Conservation (phyloP, 2,329 filamentous ascomycete species). For the Myotisia sp. region DNA sequence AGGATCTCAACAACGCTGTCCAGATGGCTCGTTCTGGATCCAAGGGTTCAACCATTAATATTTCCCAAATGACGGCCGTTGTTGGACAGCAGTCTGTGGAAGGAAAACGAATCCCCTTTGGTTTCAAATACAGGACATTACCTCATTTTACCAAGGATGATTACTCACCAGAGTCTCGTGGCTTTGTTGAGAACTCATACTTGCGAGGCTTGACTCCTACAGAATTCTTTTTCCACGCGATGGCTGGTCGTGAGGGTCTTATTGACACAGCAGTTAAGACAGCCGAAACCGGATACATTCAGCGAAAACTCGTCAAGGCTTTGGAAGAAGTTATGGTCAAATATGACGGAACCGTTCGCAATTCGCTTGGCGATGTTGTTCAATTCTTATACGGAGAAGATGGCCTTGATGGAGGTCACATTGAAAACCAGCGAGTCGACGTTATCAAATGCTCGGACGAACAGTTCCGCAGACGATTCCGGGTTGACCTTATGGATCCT, state of each 20-base stretch:
- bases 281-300: constrained; percentile 96
- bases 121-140: constrained; percentile 94
- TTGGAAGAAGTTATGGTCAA: constrained; percentile 95
- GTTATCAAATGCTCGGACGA: constrained; percentile 66
- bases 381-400: constrained; percentile 98
- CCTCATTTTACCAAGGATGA: constrained; percentile 99
- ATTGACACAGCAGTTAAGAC: constrained; percentile 99
- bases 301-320: constrained; percentile 94
- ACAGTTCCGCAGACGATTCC: constrained; percentile 67
- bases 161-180: constrained; percentile 90
- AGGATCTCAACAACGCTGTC: constrained; percentile 90
- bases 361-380: constrained; percentile 89
- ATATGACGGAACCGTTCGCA: constrained; percentile 93
- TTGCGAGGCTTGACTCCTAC: constrained; percentile 85
- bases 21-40: constrained; percentile 94
- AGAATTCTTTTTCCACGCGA: constrained; percentile 99
- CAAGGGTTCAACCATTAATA: constrained; percentile 98
- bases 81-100: constrained; percentile 98
- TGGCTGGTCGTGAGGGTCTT: constrained; percentile 99
- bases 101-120: constrained; percentile 96
- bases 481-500: constrained; percentile 70
- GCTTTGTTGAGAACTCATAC: constrained; percentile 98
- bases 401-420: constrained; percentile 80
- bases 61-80: constrained; percentile 96
- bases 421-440: constrained; percentile 85